Conservation (phyloP, 169 alveolate species). For the Eimeria sp. region DNA sequence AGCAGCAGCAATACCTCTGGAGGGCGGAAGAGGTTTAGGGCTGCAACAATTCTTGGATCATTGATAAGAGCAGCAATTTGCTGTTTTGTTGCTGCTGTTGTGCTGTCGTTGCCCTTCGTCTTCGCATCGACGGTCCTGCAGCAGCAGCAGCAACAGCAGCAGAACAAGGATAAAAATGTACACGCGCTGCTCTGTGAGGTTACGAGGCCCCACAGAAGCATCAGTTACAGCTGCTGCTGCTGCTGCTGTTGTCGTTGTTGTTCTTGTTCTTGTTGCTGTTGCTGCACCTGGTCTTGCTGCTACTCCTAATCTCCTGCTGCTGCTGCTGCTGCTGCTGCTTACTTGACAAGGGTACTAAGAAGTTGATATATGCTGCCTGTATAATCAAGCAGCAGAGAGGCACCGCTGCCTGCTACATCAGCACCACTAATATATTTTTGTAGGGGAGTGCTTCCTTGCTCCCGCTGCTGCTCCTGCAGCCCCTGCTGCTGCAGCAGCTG, state of each 20-base stretch:
- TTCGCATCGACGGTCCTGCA: background rate
- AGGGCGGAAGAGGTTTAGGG: conserved; percentile 37
- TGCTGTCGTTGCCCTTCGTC: background rate
- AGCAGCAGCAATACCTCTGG: background rate
- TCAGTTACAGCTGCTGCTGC: too few species aligned
- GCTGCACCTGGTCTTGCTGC: background rate
- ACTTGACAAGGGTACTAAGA: conserved; percentile 9
- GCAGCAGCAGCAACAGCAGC: background rate
- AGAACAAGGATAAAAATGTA: too few species aligned
- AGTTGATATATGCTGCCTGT: conserved; percentile 37
- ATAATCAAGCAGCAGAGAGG: conserved; percentile 6
- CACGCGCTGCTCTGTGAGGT: too few species aligned
- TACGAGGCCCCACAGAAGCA: too few species aligned
- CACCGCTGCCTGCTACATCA: conserved; percentile 41
- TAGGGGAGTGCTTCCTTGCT: conserved; percentile 5
- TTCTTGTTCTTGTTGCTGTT: too few species aligned
- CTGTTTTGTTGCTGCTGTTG: background rate
- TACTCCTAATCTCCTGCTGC: background rate
- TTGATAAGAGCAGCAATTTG: background rate
- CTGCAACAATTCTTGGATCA: conserved; percentile 5
- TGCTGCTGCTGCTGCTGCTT: conserved; percentile 6
- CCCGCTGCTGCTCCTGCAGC: conserved; percentile 8
- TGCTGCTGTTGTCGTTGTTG: too few species aligned
- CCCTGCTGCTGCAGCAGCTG: background rate
- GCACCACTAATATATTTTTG: conserved; percentile 1